phyloP scores from a whole-genome alignment of 495 filamentous ascomycete species.

The Clohesyomyces aquaticus region DNA sequence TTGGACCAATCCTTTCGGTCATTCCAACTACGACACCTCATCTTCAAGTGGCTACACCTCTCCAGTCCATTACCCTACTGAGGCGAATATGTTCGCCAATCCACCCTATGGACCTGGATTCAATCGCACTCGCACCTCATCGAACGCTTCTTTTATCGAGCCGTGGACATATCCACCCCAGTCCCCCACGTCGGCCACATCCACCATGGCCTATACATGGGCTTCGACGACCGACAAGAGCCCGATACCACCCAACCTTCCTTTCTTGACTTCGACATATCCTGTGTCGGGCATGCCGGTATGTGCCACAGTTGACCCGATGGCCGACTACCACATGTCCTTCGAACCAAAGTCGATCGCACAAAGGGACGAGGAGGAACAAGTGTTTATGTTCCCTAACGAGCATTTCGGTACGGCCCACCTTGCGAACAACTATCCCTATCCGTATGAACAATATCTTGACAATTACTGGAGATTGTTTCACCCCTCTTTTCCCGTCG shows the following conservation, averaged over 20 bases:
- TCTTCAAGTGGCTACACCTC: slow-evolving; percentile 42
- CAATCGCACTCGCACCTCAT: slow-evolving; percentile 40
- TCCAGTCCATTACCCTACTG: slow-evolving; percentile 28
- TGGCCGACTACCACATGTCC: slow-evolving; percentile 24
- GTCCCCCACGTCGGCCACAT: slow-evolving; percentile 38
- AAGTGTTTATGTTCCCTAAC: slow-evolving; percentile 37
- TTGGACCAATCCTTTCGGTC: slow-evolving; percentile 27
- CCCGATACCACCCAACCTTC: slow-evolving; percentile 9
- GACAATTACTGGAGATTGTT: slow-evolving; percentile 51
- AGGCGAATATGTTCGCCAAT: slow-evolving; percentile 36
- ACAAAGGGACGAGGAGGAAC: slow-evolving; percentile 39
- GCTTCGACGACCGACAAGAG: slow-evolving; percentile 36
- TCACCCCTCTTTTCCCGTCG: slow-evolving; percentile 50
- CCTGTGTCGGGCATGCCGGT: slow-evolving; percentile 22
- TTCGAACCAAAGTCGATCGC: slow-evolving; percentile 34
- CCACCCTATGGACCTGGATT: slow-evolving; percentile 23
- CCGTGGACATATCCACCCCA: slow-evolving; percentile 37
- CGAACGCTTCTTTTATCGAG: slow-evolving; percentile 39
- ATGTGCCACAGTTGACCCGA: slow-evolving; percentile 24
- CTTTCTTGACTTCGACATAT: slow-evolving; percentile 28
- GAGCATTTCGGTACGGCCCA: slow-evolving; percentile 39
- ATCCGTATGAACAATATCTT: slow-evolving; percentile 46
- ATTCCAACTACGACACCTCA: slow-evolving; percentile 38
- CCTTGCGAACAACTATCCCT: slow-evolving; percentile 29
- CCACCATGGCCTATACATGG: slow-evolving; percentile 37